Evolutionary conservation across 129 eudicot species (phyloP).

Genomic region (Escallonia herrerae): DNA sequence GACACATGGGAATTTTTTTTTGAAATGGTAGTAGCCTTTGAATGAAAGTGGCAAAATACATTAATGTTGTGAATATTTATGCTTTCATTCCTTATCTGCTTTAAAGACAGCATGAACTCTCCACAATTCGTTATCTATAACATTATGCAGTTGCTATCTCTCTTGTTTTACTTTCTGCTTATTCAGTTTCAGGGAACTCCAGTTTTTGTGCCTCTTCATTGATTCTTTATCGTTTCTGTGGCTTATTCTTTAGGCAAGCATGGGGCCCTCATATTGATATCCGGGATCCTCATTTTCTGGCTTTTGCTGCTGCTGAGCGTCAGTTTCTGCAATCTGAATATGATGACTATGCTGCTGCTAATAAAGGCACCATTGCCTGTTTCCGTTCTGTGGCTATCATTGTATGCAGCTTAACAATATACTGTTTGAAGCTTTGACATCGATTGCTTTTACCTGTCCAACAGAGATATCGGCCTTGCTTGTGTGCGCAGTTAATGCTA

Average conservation of each 20-base stretch:
- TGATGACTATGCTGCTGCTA: conserved; percentile 58
- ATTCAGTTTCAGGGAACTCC: too few species aligned
- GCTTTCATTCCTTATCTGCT: too few species aligned
- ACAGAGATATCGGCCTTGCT: conserved; percentile 2
- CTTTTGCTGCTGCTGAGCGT: conserved; percentile 60
- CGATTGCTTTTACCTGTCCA: conserved; percentile 6
- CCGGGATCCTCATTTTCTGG: conserved; percentile 52
- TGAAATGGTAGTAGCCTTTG: too few species aligned
- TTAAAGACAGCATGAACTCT: too few species aligned
- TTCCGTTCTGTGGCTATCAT: conserved; percentile 49
- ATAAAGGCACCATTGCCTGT: conserved; percentile 48
- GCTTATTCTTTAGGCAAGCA: conserved; percentile 38
- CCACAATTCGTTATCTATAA: too few species aligned
- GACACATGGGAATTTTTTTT: too few species aligned
- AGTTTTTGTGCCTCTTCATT: too few species aligned
- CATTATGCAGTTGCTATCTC: too few species aligned
- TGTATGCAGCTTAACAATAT: conserved; percentile 28
- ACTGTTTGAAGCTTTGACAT: not conserved
- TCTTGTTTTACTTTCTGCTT: too few species aligned
- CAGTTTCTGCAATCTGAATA: conserved; percentile 67
- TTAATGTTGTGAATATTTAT: too few species aligned
- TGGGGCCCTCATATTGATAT: conserved; percentile 72
- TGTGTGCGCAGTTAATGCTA: conserved; percentile 56
- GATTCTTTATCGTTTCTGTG: not conserved
- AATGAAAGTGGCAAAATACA: too few species aligned